Evolutionary conservation across 2,329 filamentous ascomycete genomes (phyloP).

Genomic region (Beauveria caledonica): DNA sequence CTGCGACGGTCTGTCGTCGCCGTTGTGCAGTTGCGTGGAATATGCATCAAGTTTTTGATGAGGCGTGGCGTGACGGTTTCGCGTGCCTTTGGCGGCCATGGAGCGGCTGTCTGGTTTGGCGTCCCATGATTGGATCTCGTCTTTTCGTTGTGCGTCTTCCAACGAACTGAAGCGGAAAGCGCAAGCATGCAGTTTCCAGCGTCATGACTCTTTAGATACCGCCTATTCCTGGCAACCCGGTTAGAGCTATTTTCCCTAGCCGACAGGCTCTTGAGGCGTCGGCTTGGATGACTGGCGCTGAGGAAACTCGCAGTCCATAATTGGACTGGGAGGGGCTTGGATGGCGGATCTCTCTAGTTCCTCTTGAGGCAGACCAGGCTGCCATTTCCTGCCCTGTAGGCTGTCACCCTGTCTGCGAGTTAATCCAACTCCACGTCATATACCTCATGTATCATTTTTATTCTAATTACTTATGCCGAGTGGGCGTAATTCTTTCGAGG

Average conservation of each 20-base stretch:
- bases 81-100: slow-evolving; percentile 7
- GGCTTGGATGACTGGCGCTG: neutral
- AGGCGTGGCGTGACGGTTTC: slow-evolving; percentile 7
- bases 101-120: neutral
- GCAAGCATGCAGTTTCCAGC: neutral
- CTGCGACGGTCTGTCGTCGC: neutral
- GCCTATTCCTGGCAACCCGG: neutral
- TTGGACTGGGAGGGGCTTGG: slow-evolving; percentile 1
- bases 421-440: neutral
- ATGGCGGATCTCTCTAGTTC: neutral
- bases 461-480: neutral
- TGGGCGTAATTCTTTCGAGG: neutral
- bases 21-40: neutral
- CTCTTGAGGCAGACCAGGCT: neutral
- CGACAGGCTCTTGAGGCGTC: neutral
- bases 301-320: slow-evolving; percentile 1
- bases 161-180: neutral
- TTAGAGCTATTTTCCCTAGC: neutral
- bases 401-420: neutral
- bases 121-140: neutral
- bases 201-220: neutral
- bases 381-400: neutral
- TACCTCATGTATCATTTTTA: neutral
- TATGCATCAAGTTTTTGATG: neutral
- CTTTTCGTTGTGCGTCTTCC: neutral